A percentile compares a stretch with the other conserved stretches of the same genome.
Conservation (phyloP, 208 protist genomes). For the Leishmania major region DNA sequence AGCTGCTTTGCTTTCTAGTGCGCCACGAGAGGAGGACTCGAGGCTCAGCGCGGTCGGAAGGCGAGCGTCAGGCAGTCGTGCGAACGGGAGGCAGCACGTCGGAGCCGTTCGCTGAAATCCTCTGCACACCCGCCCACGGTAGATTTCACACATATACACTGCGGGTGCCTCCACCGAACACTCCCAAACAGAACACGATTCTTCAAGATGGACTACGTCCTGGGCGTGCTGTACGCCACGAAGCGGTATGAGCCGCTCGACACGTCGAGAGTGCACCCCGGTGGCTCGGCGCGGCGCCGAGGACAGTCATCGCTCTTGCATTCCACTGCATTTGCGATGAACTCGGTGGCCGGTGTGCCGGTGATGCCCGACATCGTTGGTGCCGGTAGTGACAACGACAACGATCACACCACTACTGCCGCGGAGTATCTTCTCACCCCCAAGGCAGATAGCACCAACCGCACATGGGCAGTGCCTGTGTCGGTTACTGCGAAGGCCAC, state of each 20-base stretch:
- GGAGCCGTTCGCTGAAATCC: not conserved
- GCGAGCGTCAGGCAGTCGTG: not conserved
- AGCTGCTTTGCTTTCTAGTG: not conserved
- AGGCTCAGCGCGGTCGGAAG: not conserved
- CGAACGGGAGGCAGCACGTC: not conserved
- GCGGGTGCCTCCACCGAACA: not conserved
- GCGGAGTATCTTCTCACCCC: not conserved
- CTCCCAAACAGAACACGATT: not conserved
- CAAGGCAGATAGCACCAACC: not conserved
- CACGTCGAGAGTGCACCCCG: not conserved
- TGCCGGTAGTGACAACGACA: not conserved
- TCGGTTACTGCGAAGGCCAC: not conserved
- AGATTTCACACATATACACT: not conserved
- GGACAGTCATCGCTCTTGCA: not conserved
- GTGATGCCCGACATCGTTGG: not conserved
- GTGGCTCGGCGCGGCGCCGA: not conserved
- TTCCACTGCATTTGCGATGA: not conserved
- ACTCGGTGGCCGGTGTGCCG: not conserved
- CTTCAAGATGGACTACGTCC: constrained; percentile 42
- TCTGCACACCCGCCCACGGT: not conserved
- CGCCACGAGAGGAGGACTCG: not conserved
- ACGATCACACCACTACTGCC: not conserved
- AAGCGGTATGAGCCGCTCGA: constrained; percentile 44
- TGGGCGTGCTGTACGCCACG: constrained; percentile 43
- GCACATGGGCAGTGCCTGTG: not conserved